phyloP scores from a whole-genome alignment of 768 basidiomycete genomes.

The Suillus tomentosus region DNA sequence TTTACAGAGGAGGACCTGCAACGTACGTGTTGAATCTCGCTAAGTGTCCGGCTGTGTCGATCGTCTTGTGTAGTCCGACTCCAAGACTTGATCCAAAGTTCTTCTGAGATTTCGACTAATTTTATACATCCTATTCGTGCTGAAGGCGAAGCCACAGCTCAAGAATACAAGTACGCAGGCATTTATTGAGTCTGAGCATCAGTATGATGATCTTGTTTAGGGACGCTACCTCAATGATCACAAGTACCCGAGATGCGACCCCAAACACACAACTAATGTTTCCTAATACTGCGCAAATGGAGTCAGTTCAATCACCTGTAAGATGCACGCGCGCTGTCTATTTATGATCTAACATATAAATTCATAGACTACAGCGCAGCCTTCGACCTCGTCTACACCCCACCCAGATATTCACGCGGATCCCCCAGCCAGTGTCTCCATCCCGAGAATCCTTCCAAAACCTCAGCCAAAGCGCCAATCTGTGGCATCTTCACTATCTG shows the following conservation, averaged over 20 bases:
- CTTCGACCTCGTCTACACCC: not conserved
- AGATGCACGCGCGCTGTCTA: not conserved
- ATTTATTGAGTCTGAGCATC: not conserved
- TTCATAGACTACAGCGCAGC: not conserved
- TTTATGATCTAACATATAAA: not conserved
- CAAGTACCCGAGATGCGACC: not conserved
- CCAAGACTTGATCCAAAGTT: not conserved
- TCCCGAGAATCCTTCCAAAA: constrained; percentile 12
- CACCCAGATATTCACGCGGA: not conserved
- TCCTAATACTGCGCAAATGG: not conserved
- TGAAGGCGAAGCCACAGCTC: not conserved
- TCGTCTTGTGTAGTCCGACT: not conserved
- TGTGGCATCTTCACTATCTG: constrained; percentile 22
- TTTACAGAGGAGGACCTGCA: constrained; percentile 28
- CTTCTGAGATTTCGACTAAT: not conserved
- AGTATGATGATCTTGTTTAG: not conserved
- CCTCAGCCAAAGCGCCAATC: constrained; percentile 31
- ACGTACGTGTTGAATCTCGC: constrained; percentile 16
- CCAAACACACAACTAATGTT: not conserved
- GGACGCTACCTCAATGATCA: not conserved
- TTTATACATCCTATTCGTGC: not conserved
- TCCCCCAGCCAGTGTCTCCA: constrained; percentile 5
- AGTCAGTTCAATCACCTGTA: not conserved
- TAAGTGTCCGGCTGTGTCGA: not conserved
- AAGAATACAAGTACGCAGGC: not conserved